These are phyloP conservation scores for Tarenaya hassleriana DNA, from an alignment of 345 rosid genomes.

Conservation along the genomic window DNA sequence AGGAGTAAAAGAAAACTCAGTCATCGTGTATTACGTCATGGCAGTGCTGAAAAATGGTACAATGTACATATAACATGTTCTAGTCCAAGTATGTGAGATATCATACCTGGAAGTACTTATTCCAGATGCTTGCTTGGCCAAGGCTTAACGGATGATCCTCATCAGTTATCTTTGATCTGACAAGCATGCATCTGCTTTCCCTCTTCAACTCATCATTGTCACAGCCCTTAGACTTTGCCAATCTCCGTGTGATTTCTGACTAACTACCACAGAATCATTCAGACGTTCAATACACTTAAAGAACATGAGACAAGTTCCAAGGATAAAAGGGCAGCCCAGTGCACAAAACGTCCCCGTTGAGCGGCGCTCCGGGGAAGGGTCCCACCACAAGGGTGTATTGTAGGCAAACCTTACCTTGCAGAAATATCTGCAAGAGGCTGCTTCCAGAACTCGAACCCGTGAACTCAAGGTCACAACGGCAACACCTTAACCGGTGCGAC, in stretches of 20 bases:
- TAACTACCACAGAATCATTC: conserved; percentile 75
- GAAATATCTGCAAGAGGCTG: too few species aligned
- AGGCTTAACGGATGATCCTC: conserved; percentile 97
- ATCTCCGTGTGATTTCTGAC: conserved; percentile 92
- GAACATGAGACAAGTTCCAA: neutral
- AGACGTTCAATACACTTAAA: conserved; percentile 35
- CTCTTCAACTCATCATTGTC: conserved; percentile 45
- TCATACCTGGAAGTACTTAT: conserved; percentile 86
- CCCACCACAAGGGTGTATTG: too few species aligned
- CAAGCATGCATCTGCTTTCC: conserved; percentile 61
- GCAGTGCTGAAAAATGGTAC: too few species aligned
- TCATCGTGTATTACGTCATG: neutral
- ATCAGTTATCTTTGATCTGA: conserved; percentile 69
- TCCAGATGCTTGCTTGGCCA: conserved; percentile 88
- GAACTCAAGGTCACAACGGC: too few species aligned
- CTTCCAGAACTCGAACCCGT: too few species aligned
- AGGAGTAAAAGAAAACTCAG: neutral
- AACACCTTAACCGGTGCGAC: too few species aligned
- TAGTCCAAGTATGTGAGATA: conserved; percentile 7
- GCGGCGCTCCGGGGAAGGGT: too few species aligned
- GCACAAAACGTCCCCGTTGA: too few species aligned
- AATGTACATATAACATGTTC: too few species aligned
- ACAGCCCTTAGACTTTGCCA: conserved; percentile 51
- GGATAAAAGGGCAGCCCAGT: too few species aligned
- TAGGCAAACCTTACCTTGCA: too few species aligned